Base-by-base conservation (phyloP, 2,329 filamentous ascomycete species). In the Calonectria pauciramosa region DNA sequence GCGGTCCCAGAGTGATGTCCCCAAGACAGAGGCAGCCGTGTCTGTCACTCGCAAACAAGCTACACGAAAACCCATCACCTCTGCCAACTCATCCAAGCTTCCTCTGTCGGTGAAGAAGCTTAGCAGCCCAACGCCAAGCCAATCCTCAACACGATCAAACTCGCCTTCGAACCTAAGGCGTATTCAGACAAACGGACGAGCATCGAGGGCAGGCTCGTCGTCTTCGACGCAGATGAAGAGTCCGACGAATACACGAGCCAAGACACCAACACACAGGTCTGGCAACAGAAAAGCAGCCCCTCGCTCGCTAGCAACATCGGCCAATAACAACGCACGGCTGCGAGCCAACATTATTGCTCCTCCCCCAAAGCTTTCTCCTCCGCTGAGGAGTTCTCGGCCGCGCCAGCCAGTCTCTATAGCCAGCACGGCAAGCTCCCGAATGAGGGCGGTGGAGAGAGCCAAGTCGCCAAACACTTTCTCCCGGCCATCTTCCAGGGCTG, bases 311-410 rank as follows among this genome's bases (percentile, higher is more conserved):
- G 82, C 85, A 13, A 88, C 85, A 13, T 87, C 87, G 30, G 83
- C 88, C 32, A 90, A 87, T 75, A 91, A 88, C 79, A 92, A 89
- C 79, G 86, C 88, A 56, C 89, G 91, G 66, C 88, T 97, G 16
- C 93, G 94, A 79, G 94, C 94, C 49, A 95, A 94, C 82, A 94
- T 97, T 77, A 91, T 93, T 72, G 88, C 91, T 41, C 91, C 94
- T 54, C 88, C 89, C 23, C 91, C 94, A 0, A 95, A 94, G 82
- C 89, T 93, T 41, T 97, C 96, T 1, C 95, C 95, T 4, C 92
- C 93, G 13, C 86, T 98, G 64, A 91, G 95, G 81, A 97, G 94
- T 81, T 97, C 95, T 52, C 90, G 95, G 52, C 94, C 95, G n/a
- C 90, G 95, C 67, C 93, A 95, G 81, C 93, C 94, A 11, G 93